Base-by-base conservation (phyloP, 768 basidiomycete species). In the Mycena vulgaris region DNA sequence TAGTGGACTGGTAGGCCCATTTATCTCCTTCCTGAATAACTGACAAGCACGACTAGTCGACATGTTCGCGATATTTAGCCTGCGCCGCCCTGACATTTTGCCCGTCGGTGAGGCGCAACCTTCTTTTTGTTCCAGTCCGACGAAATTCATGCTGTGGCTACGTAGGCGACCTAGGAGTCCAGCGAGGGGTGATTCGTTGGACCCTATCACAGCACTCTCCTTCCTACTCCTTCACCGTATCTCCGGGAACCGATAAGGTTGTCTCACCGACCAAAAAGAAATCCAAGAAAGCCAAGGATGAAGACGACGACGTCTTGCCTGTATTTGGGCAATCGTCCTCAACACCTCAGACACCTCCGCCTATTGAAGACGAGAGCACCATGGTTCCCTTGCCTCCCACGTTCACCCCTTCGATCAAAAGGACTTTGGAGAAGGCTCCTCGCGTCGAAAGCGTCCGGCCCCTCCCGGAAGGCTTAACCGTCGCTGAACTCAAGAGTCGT, bases 1-100 rank as follows among this genome's bases (percentile, higher is more conserved):
- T 68, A 89, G 90, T 92, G 88, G 90, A 92, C 92, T 53, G 89
- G 90, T 89, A 78, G 66, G 79, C 74, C 9, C 21, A 16, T 37
- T 56, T 21, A 11, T 7, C 27, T 28, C 8, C 10, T 30, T n/a
- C 21, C n/a, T 27, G 31, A 52, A 25, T 37, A 25, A 67, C 45
- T 48, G 23, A 49, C 42, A 39, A 42, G 5, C 28, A 5, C 7
- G 53, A 57, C 9, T 81, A 87, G 94, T 95, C n/a, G 92, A 96
- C 75, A 97, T 97, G 96, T 97, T 97, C 76, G 88, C 93, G 17
- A 94, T 98, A 49, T 97, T 97, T 80, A 92, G 94, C 2, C 83
- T 96, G 35, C 87, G 95, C 0, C 90, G 95, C 23, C 93, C 93
- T 2, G 90, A 97, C 77, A 92, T 98, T 61, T 84, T 97, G 1